These are phyloP conservation scores for Boletus subcaerulescens DNA, from an alignment of 768 basidiomycete species.

Conservation along the genomic window DNA sequence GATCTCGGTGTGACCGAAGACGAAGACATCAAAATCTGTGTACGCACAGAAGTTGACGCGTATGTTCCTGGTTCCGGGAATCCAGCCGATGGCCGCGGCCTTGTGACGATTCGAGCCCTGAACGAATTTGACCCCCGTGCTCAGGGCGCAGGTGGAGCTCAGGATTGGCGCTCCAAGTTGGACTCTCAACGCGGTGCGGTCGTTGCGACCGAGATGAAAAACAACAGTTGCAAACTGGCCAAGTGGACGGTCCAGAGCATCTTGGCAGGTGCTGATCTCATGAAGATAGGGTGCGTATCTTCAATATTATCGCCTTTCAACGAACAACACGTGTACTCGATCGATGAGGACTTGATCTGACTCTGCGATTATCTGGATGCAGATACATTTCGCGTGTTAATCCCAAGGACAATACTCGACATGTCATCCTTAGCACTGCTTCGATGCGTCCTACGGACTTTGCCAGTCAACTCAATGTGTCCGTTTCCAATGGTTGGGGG, in stretches of 20 bases:
- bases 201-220: slow-evolving; percentile 99
- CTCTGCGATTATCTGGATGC: slow-evolving; percentile 12
- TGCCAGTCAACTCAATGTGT: slow-evolving; percentile 92
- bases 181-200: slow-evolving; percentile 97
- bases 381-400: slow-evolving; percentile 95
- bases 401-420: slow-evolving; percentile 92
- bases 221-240: slow-evolving; percentile 96
- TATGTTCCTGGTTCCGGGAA: slow-evolving; percentile 63
- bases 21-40: slow-evolving; percentile 86
- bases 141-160: slow-evolving; percentile 88
- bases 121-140: slow-evolving; percentile 96
- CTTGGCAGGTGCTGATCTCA: slow-evolving; percentile 89
- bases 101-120: slow-evolving; percentile 89
- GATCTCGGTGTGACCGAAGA: slow-evolving; percentile 89
- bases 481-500: slow-evolving; percentile 95
- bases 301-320: background rate
- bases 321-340: background rate
- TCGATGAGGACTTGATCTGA: slow-evolving; percentile 5
- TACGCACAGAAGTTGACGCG: slow-evolving; percentile 96
- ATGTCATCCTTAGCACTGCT: slow-evolving; percentile 92
- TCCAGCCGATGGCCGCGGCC: slow-evolving; percentile 66
- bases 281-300: slow-evolving; percentile 89
- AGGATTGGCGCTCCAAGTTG: slow-evolving; percentile 98
- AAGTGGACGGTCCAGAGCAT: slow-evolving; percentile 97
- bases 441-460: slow-evolving; percentile 95